Evolutionary conservation across 2,329 filamentous ascomycete genomes (phyloP).

Genomic region (Fusarium sarcochroum): DNA sequence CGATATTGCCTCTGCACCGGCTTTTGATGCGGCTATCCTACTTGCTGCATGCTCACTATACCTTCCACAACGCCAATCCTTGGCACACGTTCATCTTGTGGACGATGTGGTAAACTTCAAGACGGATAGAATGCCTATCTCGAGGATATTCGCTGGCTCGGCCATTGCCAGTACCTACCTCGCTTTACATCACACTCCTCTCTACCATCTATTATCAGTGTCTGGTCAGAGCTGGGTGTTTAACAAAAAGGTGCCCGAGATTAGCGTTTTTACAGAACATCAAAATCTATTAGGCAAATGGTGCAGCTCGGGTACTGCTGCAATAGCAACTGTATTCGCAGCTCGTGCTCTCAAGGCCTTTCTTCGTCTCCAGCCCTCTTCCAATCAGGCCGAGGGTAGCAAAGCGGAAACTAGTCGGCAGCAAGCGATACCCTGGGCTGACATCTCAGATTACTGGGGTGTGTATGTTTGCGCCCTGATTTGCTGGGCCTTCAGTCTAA

Average conservation of each 20-base stretch:
- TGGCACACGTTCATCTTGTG: conserved; percentile 47
- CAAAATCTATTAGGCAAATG: conserved; percentile 63
- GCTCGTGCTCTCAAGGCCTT: conserved; percentile 65
- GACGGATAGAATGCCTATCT: conserved; percentile 50
- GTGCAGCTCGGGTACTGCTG: conserved; percentile 61
- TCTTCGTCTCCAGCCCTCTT: conserved; percentile 50
- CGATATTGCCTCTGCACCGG: conserved; percentile 52
- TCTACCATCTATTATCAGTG: conserved; percentile 69
- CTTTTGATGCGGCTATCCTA: conserved; percentile 59
- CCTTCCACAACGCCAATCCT: conserved; percentile 54
- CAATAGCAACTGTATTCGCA: conserved; percentile 64
- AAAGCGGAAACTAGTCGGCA: conserved; percentile 13
- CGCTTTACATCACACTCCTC: conserved; percentile 70
- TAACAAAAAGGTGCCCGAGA: conserved; percentile 64
- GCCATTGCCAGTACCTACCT: conserved; percentile 67
- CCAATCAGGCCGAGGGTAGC: background rate
- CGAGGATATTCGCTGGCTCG: conserved; percentile 60
- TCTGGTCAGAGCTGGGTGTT: conserved; percentile 72
- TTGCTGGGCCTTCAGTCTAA: conserved; percentile 69
- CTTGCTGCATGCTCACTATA: conserved; percentile 57
- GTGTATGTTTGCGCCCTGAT: conserved; percentile 71
- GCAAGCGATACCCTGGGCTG: conserved; percentile 46
- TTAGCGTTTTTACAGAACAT: conserved; percentile 61
- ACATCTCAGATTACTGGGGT: conserved; percentile 68
- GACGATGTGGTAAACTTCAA: conserved; percentile 45